These are phyloP conservation scores for Picea abies DNA, from an alignment of 83 land plant species.

Conservation along the genomic window DNA sequence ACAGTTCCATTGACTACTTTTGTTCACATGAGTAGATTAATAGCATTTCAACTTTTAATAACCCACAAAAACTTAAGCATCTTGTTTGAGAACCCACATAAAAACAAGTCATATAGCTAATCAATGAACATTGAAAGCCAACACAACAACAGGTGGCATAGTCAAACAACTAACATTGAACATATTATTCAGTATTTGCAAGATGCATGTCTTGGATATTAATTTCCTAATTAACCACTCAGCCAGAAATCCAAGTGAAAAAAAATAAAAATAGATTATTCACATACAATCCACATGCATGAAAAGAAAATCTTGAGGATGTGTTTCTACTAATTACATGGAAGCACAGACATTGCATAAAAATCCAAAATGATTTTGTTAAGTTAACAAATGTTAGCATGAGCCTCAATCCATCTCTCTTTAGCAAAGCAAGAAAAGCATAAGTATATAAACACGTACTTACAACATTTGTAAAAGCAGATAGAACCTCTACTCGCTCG, in stretches of 20 bases:
- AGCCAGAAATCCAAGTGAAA: background rate
- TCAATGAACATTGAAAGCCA: background rate
- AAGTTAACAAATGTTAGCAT: background rate
- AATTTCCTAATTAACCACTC: no score
- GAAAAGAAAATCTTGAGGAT: background rate
- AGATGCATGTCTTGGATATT: no score
- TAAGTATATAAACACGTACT: constrained; percentile 26
- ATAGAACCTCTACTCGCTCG: constrained; percentile 51
- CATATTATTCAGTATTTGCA: no score
- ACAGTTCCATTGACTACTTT: no score
- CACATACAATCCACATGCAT: background rate
- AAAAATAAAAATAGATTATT: background rate
- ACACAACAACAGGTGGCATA: background rate
- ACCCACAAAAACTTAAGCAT: no score
- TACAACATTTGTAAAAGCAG: constrained; percentile 98
- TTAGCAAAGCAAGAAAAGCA: background rate
- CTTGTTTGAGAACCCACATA: no score
- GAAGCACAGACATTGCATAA: background rate
- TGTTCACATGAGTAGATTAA: no score
- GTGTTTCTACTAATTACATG: background rate
- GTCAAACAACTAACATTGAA: background rate
- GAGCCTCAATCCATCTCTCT: background rate
- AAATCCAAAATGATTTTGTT: background rate
- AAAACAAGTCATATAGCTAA: no score
- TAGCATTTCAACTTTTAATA: no score